phyloP scores from a whole-genome alignment of 2,329 filamentous ascomycete species.

The Arthrocladium fulminans region DNA sequence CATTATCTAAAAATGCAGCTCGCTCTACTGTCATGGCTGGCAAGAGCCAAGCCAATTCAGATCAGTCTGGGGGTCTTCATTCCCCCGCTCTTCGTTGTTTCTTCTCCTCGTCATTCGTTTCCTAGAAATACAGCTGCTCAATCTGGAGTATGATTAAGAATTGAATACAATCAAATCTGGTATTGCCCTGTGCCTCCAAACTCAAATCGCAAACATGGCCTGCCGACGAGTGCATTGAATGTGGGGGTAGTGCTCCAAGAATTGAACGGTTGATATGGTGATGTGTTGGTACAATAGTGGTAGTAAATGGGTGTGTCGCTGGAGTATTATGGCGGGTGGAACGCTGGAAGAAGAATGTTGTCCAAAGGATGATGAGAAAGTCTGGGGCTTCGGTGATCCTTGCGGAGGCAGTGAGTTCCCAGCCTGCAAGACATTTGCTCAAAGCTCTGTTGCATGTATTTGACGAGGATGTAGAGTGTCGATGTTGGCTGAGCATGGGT shows the following conservation, averaged over 20 bases:
- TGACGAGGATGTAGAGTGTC: not conserved
- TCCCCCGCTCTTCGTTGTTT: not conserved
- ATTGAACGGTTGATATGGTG: slow-evolving; percentile 2
- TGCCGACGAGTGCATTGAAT: slow-evolving; percentile 3
- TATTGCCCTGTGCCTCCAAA: not conserved
- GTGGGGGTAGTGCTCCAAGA: slow-evolving; percentile 2
- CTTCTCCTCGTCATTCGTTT: slow-evolving; percentile 9
- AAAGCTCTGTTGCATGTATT: not conserved
- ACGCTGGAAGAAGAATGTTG: not conserved
- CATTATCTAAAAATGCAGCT: slow-evolving; percentile 8
- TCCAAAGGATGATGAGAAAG: not conserved
- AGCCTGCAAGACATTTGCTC: not conserved
- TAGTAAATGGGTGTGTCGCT: not conserved
- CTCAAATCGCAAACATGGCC: slow-evolving; percentile 9
- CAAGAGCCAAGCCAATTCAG: not conserved
- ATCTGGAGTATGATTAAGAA: slow-evolving; percentile 8
- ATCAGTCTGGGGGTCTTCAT: not conserved
- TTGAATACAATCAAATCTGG: not conserved
- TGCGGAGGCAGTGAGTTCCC: not conserved
- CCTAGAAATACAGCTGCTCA: slow-evolving; percentile 9
- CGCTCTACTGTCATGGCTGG: not conserved
- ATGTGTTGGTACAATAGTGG: slow-evolving; percentile 4
- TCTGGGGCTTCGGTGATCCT: not conserved
- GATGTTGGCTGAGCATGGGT: not conserved
- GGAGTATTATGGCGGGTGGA: not conserved